Conservation (phyloP, 768 basidiomycete genomes). For the Suillus variegatus region DNA sequence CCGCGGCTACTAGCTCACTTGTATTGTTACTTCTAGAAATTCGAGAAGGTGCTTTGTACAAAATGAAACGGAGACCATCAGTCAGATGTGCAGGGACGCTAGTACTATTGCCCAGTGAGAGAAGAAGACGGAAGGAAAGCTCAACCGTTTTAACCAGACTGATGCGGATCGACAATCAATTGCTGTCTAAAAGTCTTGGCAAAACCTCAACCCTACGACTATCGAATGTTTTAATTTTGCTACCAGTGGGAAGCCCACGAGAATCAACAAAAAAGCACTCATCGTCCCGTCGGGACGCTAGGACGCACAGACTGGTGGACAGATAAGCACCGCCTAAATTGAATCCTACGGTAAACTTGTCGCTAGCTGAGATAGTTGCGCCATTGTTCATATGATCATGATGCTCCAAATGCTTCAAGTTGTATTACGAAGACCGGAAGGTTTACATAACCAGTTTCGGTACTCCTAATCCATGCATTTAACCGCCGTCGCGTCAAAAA, state of each 20-base stretch:
- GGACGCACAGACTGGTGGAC: not conserved
- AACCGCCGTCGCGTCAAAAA: conserved; percentile 1
- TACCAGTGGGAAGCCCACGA: not conserved
- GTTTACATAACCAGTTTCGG: not conserved
- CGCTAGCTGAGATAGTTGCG: conserved; percentile 10
- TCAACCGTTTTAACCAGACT: conserved; percentile 2
- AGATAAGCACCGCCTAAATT: conserved; percentile 1
- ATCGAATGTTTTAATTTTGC: conserved; percentile 1
- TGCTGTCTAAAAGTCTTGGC: not conserved
- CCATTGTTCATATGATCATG: conserved; percentile 1
- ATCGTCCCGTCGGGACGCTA: too few species aligned
- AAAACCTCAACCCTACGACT: conserved; percentile 11
- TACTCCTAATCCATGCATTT: not conserved
- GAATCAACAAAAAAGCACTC: not conserved
- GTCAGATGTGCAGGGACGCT: conserved; percentile 6
- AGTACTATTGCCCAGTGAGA: not conserved
- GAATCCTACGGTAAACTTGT: conserved; percentile 1
- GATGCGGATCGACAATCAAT: not conserved
- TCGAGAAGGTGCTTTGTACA: not conserved
- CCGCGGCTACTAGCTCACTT: not conserved
- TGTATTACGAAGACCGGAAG: not conserved
- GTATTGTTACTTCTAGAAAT: conserved; percentile 22
- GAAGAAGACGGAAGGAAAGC: conserved; percentile 4
- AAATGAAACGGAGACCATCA: conserved; percentile 9
- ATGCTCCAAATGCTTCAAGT: conserved; percentile 1